Base-by-base conservation (phyloP, 176 grass and related monocot genomes). In the Dendrocalamus sinicus region DNA sequence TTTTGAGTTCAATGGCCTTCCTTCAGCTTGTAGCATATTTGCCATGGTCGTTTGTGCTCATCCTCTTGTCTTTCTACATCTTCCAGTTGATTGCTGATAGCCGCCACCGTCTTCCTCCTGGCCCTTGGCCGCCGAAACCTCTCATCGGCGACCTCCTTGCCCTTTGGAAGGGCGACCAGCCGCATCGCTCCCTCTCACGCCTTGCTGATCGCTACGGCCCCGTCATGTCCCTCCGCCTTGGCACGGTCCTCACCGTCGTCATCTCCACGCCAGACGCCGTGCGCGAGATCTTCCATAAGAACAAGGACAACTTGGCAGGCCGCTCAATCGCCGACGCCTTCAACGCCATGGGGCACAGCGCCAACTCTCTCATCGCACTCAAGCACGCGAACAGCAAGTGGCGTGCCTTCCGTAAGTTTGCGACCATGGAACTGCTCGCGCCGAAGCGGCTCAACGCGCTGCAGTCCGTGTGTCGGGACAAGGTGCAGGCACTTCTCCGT, bases 101-200 rank as follows among this genome's bases (percentile, higher is more conserved):
- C 52, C 52, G 17, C 6, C 15, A 4, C 52, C 52, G 16, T 17
- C 52, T 55, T 17, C 52, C 15, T 55, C 52, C 52, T 7, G 52
- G 52, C 52, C 15, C 52, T 19, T 55, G 52, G 52, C 52, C 16
- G 9, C 9, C 17, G 16, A 75, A 57, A 19, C 74, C 74, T 10
- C 53, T 77, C 74, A 23, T 77, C 53, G 54, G 74, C 17, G 54
- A 77, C 74, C 74, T 77, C 54, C 53, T 77, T 12, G 30, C 32
- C 46, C 53, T 77, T 39, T 54, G 53, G 2, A 37, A 59, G 35
- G 11, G 12, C 11, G 20, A 57, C 10, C 54, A 59, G 35, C 74
- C 60, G 35, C 74, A 77, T 35, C 52, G 16, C 52, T 41, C 74
- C 35, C 12, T 77, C 35, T 0, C 9, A 12, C 26, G 54, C 35